Evolutionary conservation across 768 basidiomycete species (phyloP).

Genomic region (Asterophora lycoperdoides): DNA sequence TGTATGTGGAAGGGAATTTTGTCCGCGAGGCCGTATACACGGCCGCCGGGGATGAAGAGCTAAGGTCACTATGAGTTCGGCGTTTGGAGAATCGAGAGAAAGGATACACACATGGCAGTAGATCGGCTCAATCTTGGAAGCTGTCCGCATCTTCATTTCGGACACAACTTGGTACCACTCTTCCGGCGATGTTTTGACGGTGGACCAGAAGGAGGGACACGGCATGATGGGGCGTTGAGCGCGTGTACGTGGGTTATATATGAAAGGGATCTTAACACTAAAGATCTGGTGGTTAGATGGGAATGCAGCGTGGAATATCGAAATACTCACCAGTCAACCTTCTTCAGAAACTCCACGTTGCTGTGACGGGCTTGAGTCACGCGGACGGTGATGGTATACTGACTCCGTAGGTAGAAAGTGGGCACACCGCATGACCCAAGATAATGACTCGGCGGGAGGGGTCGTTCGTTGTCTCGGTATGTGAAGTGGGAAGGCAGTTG

Average conservation of each 20-base stretch:
- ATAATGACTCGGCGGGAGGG: slow-evolving; percentile 49
- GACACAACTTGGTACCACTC: slow-evolving; percentile 57
- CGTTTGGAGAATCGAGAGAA: neutral
- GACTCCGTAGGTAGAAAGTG: slow-evolving; percentile 34
- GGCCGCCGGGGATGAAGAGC: slow-evolving; percentile 58
- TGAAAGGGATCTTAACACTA: slow-evolving; percentile 47
- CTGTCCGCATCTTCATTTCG: slow-evolving; percentile 34
- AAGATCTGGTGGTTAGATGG: neutral
- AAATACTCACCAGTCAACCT: slow-evolving; percentile 39
- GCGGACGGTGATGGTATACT: slow-evolving; percentile 44
- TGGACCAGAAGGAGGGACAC: slow-evolving; percentile 47
- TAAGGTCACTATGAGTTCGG: slow-evolving; percentile 20
- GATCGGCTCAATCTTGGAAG: slow-evolving; percentile 33
- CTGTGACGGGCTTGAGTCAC: slow-evolving; percentile 34
- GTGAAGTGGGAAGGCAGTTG: slow-evolving; percentile 44
- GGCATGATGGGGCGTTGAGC: slow-evolving; percentile 50
- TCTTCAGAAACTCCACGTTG: slow-evolving; percentile 42
- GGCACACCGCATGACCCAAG: slow-evolving; percentile 29
- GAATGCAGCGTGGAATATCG: neutral
- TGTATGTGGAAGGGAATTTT: slow-evolving; percentile 65
- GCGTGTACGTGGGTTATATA: slow-evolving; percentile 51
- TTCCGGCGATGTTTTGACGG: slow-evolving; percentile 58
- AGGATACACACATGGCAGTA: slow-evolving; percentile 45
- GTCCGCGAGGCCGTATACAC: slow-evolving; percentile 50
- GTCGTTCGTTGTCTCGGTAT: slow-evolving; percentile 26